These are phyloP conservation scores for Hippophae rhamnoides DNA, from an alignment of 306 rosid species.

Conservation along the genomic window DNA sequence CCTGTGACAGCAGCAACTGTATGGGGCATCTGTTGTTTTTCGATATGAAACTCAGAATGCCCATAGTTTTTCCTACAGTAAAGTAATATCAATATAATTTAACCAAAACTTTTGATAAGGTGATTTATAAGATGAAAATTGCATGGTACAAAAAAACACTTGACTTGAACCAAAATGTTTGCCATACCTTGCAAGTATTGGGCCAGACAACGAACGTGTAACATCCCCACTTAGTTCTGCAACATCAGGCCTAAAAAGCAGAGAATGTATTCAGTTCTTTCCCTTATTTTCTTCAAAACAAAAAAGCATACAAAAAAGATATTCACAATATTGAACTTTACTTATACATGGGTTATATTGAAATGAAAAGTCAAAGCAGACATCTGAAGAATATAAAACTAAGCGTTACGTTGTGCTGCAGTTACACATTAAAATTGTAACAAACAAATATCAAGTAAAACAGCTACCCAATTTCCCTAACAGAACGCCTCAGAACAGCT, in stretches of 20 bases:
- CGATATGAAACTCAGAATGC: constrained; percentile 57
- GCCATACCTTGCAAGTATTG: constrained; percentile 45
- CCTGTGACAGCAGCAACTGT: constrained; percentile 46
- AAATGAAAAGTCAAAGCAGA: too few relatives aligned
- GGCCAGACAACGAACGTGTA: constrained; percentile 59
- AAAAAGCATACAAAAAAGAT: too few relatives aligned
- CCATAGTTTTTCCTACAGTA: constrained; percentile 53
- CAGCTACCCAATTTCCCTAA: constrained; percentile 73
- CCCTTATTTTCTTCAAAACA: too few relatives aligned
- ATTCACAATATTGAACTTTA: too few relatives aligned
- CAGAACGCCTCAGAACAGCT: constrained; percentile 83
- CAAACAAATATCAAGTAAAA: not conserved
- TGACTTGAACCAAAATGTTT: not conserved
- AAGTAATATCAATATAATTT: constrained; percentile 6
- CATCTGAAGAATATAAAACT: too few relatives aligned
- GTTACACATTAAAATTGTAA: too few relatives aligned
- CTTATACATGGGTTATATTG: too few relatives aligned
- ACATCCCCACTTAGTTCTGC: constrained; percentile 97
- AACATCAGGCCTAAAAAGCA: constrained; percentile 51
- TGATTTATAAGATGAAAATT: not conserved
- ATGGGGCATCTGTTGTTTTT: constrained; percentile 52
- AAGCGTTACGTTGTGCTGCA: too few relatives aligned
- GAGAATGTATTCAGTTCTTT: not conserved
- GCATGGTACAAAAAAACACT: not conserved
- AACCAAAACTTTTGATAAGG: constrained; percentile 2